Percentiles rank a stretch among this genome's conserved stretches.
These are phyloP conservation scores for Bretschneidera sinensis DNA, from an alignment of 345 rosid species.

Conservation along the genomic window DNA sequence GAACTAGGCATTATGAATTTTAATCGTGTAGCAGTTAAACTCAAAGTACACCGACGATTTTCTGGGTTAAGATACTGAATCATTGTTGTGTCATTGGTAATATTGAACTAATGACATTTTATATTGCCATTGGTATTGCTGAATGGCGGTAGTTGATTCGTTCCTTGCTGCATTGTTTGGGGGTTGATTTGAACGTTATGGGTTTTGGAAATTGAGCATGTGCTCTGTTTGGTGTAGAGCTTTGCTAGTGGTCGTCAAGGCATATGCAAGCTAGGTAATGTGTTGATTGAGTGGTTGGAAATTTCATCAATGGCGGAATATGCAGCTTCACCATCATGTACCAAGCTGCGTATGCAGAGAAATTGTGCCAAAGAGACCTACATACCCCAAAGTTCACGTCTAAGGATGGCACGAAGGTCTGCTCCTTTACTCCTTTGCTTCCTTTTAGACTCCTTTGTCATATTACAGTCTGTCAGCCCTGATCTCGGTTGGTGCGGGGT, in stretches of 20 bases:
- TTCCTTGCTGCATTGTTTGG: neutral
- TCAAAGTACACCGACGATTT: neutral
- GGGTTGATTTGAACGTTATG: neutral
- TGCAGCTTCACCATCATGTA: slow-evolving; percentile 36
- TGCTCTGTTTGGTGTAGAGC: neutral
- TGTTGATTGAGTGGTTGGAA: slow-evolving; percentile 20
- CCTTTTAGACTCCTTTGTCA: neutral
- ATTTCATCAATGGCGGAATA: slow-evolving; percentile 46
- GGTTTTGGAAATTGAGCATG: slow-evolving; percentile 3
- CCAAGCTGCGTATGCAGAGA: slow-evolving; percentile 37
- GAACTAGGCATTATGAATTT: no score
- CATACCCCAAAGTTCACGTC: slow-evolving; percentile 18
- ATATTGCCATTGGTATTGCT: neutral
- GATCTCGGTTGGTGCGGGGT: neutral
- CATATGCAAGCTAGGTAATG: slow-evolving; percentile 13
- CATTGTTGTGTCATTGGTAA: no score
- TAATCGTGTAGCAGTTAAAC: neutral
- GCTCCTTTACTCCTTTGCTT: neutral
- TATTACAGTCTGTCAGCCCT: neutral
- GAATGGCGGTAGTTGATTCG: neutral
- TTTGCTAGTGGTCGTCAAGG: neutral
- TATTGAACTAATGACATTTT: neutral
- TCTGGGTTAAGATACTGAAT: neutral
- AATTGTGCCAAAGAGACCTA: slow-evolving; percentile 16
- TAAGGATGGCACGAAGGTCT: slow-evolving; percentile 31